phyloP scores from a whole-genome alignment of 352 stramenopile species.

The Bremia lactucae region DNA sequence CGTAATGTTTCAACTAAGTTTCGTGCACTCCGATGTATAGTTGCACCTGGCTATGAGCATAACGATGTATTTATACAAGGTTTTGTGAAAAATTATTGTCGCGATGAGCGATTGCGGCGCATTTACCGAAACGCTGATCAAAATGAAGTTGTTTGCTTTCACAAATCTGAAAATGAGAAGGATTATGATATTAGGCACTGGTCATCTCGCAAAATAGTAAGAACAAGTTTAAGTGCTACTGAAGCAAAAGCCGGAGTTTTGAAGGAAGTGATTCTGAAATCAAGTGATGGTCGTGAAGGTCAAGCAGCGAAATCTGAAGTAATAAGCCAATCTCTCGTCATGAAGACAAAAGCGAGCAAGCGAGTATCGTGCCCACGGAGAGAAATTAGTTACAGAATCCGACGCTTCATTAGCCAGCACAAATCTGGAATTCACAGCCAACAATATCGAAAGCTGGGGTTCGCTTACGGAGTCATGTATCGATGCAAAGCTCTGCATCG shows the following conservation, averaged over 20 bases:
- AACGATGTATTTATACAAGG: conserved; percentile 60
- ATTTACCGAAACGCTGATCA: conserved; percentile 52
- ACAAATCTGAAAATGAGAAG: conserved; percentile 31
- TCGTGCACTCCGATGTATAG: conserved; percentile 55
- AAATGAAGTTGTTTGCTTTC: conserved; percentile 43
- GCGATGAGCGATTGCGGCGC: conserved; percentile 60
- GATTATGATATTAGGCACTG: conserved; percentile 17
- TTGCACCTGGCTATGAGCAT: conserved; percentile 50
- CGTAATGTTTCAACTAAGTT: conserved; percentile 78
- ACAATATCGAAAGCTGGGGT: conserved; percentile 67
- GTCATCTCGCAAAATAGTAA: conserved; percentile 16
- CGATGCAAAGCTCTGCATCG: conserved; percentile 70
- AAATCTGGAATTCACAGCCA: conserved; percentile 43
- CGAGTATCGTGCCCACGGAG: conserved; percentile 2
- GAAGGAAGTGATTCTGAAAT: conserved; percentile 1
- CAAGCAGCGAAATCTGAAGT: conserved; percentile 1
- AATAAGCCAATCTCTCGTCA: conserved; percentile 6
- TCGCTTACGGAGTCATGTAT: conserved; percentile 78
- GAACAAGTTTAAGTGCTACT: conserved; percentile 1
- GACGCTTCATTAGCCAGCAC: conserved; percentile 50
- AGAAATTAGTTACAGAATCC: conserved; percentile 63
- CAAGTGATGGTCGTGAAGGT: background rate
- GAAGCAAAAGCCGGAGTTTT: background rate
- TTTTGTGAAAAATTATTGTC: conserved; percentile 68
- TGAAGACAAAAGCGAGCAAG: conserved; percentile 8